Evolutionary conservation across 345 rosid genomes (phyloP), one percentile per base, ranked within the genome.

Genomic region (Brassica cretica): DNA sequence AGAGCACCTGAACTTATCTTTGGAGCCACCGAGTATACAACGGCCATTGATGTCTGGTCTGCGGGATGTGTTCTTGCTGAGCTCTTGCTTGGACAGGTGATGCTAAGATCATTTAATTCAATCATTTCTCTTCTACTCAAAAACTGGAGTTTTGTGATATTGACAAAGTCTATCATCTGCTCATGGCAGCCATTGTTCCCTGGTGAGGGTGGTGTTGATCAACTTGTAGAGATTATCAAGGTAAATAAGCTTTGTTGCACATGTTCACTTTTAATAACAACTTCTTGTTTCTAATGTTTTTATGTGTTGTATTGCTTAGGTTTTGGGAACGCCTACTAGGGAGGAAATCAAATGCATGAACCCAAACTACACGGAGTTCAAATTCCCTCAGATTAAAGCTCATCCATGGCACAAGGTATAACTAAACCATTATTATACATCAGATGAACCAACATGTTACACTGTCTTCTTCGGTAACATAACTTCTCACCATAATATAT

Each of bases 281-380:
- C 0, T 74, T 79, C 3, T 10, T 30, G 51, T n/a, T 66, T 30
- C 46, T 25, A 21, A 53, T 53, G 60, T 53, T 16, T 15, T 2
- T 2, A 53, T 53, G 10, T 53, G 21, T 6, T 53, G 24, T 1
- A 0, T 53, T 53, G 9, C 35, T 10, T 81, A 94, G 98, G 94
- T 94, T 60, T 84, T 94, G 84, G 98, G 98, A 60, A 94, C 98
- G 55, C 98, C 98, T 59, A 94, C 98, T 0, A 86, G 98, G 81
- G 98, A 94, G 84, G 98, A 94, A 88, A 94, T 94, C 66, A 92
- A 92, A 75, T 94, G 99, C 88, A 95, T 95, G 99, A 95, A 95
- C 58, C 99, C 99, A 16, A 89, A 93, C 70, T 95, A 95, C 79
- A 95, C 97, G 0, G 99, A 95, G 76, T 91, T 87, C 84, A 92